Evolutionary conservation across 495 filamentous ascomycete species (phyloP).

Genomic region (Lophiostoma macrostomum): DNA sequence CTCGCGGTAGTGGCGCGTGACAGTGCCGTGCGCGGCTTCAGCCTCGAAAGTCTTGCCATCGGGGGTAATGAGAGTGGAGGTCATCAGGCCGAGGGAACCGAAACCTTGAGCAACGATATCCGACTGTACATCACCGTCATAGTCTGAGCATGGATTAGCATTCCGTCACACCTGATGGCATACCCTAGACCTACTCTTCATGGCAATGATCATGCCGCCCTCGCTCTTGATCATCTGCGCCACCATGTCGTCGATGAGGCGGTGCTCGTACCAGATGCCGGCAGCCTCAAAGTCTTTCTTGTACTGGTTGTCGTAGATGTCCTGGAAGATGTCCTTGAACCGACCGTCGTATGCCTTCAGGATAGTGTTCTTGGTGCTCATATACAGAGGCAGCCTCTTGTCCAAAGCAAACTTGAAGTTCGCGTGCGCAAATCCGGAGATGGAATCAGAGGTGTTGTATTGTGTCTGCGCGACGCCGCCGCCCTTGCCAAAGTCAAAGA

Average conservation of each 20-base stretch:
- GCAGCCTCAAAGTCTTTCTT: slow-evolving; percentile 83
- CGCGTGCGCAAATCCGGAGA: slow-evolving; percentile 89
- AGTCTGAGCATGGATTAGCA: slow-evolving; percentile 52
- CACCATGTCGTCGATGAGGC: slow-evolving; percentile 99
- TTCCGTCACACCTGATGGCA: no score
- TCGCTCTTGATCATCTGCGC: slow-evolving; percentile 99
- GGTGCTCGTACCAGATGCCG: slow-evolving; percentile 98
- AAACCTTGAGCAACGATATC: slow-evolving; percentile 98
- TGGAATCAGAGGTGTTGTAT: slow-evolving; percentile 97
- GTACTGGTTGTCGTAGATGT: slow-evolving; percentile 86
- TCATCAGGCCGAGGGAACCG: slow-evolving; percentile 97
- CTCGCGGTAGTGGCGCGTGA: slow-evolving; percentile 97
- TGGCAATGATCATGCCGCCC: slow-evolving; percentile 92
- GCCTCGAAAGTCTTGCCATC: slow-evolving; percentile 94
- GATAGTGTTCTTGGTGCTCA: slow-evolving; percentile 99
- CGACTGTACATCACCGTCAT: slow-evolving; percentile 98
- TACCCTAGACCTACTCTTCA: slow-evolving; percentile 81
- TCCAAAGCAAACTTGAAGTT: slow-evolving; percentile 89
- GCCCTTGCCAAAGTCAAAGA: slow-evolving; percentile 79
- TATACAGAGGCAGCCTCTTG: slow-evolving; percentile 86
- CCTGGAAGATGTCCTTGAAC: slow-evolving; percentile 99
- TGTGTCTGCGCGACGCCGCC: slow-evolving; percentile 88
- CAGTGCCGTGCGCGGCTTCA: slow-evolving; percentile 96
- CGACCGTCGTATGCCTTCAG: slow-evolving; percentile 96
- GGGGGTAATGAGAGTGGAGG: slow-evolving; percentile 91